Evolutionary conservation across 257 asterid species (phyloP).

Genomic region (Solanum rostratum): DNA sequence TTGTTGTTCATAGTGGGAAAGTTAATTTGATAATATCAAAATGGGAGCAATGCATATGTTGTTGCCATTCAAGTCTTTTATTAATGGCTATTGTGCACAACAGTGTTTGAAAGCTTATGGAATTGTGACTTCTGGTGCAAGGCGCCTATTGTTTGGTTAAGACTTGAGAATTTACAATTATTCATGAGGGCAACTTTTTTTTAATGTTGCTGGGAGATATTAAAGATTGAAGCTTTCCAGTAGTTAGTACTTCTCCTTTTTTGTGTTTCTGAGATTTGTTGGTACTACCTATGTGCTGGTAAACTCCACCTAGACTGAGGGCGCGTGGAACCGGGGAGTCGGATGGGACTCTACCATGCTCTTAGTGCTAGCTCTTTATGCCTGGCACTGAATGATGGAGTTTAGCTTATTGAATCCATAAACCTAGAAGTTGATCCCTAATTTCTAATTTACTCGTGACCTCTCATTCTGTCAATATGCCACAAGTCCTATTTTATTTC

Average conservation of each 20-base stretch:
- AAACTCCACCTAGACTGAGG: no score
- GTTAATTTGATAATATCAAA: background rate
- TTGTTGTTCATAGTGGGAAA: background rate
- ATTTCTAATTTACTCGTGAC: background rate
- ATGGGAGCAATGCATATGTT: background rate
- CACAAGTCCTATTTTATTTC: background rate
- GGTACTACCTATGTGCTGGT: no score
- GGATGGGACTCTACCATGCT: no score
- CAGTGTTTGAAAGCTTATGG: background rate
- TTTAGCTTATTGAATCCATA: no score
- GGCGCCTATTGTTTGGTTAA: background rate
- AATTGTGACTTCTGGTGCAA: background rate
- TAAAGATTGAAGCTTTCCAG: background rate
- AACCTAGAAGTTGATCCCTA: background rate
- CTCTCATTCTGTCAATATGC: background rate
- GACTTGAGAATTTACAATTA: background rate
- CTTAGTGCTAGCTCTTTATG: no score
- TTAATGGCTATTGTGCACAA: background rate
- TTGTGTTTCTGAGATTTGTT: background rate
- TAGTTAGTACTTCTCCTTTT: background rate
- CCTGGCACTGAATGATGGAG: no score
- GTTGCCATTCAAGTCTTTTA: background rate
- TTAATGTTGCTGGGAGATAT: background rate
- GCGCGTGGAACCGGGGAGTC: no score
- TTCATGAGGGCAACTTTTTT: background rate